These are phyloP conservation scores for Solanum arcanum DNA, from an alignment of 257 asterid genomes.

Conservation along the genomic window DNA sequence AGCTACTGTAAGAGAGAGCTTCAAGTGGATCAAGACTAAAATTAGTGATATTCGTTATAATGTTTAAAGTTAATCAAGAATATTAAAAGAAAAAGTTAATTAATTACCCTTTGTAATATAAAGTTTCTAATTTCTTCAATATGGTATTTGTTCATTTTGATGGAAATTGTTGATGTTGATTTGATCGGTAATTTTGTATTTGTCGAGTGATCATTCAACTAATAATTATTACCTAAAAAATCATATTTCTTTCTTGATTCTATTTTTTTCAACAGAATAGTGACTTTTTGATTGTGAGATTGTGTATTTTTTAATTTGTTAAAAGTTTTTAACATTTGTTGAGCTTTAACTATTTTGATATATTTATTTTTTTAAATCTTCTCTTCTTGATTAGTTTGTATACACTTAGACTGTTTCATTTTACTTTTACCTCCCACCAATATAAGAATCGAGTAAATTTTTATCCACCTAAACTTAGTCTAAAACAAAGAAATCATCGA, in stretches of 20 bases:
- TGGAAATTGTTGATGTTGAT: background rate
- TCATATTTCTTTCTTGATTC: background rate
- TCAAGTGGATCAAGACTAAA: slow-evolving; percentile 76
- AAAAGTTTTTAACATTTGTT: background rate
- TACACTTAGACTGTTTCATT: background rate
- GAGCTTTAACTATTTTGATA: background rate
- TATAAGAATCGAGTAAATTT: background rate
- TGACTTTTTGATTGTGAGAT: background rate
- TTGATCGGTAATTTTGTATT: background rate
- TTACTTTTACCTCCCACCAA: background rate
- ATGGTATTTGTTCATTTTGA: background rate
- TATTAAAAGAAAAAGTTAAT: background rate
- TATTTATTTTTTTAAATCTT: background rate
- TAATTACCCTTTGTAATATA: background rate
- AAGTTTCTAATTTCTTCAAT: background rate
- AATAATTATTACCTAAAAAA: background rate
- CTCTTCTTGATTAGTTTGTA: background rate
- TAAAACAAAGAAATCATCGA: background rate
- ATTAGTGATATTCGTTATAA: slow-evolving; percentile 35
- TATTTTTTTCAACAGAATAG: background rate
- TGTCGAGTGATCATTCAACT: background rate
- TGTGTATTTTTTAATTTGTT: background rate
- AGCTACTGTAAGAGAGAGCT: slow-evolving; percentile 50
- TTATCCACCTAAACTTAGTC: background rate
- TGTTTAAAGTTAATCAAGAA: background rate